Evolutionary conservation across 495 filamentous ascomycete genomes (phyloP).

Genomic region (Chlorociboria aeruginascens): DNA sequence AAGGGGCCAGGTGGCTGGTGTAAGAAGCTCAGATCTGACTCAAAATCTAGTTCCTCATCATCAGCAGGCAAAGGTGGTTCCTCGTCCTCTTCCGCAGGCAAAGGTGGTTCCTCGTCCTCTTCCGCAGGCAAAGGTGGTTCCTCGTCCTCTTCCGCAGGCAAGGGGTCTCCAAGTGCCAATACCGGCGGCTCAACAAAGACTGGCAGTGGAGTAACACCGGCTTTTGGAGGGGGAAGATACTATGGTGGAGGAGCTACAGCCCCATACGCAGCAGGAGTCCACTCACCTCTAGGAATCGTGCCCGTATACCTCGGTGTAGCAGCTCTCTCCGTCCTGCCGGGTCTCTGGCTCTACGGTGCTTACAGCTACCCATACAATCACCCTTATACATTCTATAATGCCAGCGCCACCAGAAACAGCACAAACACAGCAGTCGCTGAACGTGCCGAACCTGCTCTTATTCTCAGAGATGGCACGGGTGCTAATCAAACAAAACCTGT

Average conservation of each 20-base stretch:
- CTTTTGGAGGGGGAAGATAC: slow-evolving; percentile 54
- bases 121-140: not conserved
- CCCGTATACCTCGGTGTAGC: slow-evolving; percentile 43
- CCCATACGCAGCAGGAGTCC: slow-evolving; percentile 53
- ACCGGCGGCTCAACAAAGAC: slow-evolving; percentile 50
- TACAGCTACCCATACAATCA: slow-evolving; percentile 59
- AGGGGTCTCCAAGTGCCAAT: slow-evolving; percentile 29
- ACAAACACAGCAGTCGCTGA: not conserved
- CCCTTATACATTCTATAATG: slow-evolving; percentile 52
- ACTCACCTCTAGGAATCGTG: slow-evolving; percentile 43
- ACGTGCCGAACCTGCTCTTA: slow-evolving; percentile 9
- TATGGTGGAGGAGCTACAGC: slow-evolving; percentile 65
- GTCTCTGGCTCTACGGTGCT: slow-evolving; percentile 48
- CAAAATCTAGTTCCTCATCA: no score
- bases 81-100: slow-evolving; percentile 3
- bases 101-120: slow-evolving; percentile 3
- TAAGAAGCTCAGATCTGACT: no score
- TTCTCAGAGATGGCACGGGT: slow-evolving; percentile 30
- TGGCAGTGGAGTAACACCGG: slow-evolving; percentile 50
- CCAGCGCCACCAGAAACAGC: slow-evolving; percentile 22
- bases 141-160: slow-evolving; percentile 3
- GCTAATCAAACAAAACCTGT: slow-evolving; percentile 51
- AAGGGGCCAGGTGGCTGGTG: no score
- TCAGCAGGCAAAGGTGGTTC: not conserved
- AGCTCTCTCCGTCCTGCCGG: slow-evolving; percentile 41